A percentile compares a stretch with the other conserved stretches of the same genome.
Conservation (phyloP, 805 yeast genomes). For the Saccharomyces mikatae region DNA sequence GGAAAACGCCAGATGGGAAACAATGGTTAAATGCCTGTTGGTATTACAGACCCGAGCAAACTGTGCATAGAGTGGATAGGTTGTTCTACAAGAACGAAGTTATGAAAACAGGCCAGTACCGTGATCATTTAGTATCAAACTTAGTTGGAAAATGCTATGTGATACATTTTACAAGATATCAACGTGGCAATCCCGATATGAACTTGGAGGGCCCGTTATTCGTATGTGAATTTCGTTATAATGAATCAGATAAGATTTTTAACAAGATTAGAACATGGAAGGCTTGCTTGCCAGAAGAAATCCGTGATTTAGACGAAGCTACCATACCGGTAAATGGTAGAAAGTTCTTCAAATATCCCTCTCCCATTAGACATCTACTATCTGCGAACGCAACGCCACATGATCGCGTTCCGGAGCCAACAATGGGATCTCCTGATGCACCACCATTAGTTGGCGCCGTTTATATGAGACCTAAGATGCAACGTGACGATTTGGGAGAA, state of each 20-base stretch:
- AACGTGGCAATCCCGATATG: conserved; percentile 85
- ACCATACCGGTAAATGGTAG: conserved; percentile 63
- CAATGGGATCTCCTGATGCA: conserved; percentile 72
- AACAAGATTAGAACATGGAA: conserved; percentile 97
- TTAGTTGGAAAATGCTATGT: conserved; percentile 91
- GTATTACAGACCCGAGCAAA: conserved; percentile 97
- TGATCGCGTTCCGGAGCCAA: conserved; percentile 77
- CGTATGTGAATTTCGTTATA: conserved; percentile 90
- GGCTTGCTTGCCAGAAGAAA: conserved; percentile 95
- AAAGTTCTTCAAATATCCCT: conserved; percentile 63
- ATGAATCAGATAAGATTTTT: conserved; percentile 82
- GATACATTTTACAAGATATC: conserved; percentile 86
- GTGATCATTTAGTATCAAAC: conserved; percentile 86
- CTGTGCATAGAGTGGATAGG: conserved; percentile 87
- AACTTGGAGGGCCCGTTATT: conserved; percentile 78
- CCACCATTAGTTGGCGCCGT: conserved; percentile 95
- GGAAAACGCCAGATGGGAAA: conserved; percentile 76
- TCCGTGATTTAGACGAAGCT: conserved; percentile 75
- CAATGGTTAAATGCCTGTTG: conserved; percentile 92
- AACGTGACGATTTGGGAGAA: conserved; percentile 78
- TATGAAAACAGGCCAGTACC: conserved; percentile 90
- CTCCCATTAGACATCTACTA: conserved; percentile 74
- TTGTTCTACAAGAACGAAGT: conserved; percentile 90
- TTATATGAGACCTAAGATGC: conserved; percentile 64
- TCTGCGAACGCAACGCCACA: conserved; percentile 64